Conservation (phyloP, 2,329 filamentous ascomycete genomes). For the Phyllosticta paracitricarpa region DNA sequence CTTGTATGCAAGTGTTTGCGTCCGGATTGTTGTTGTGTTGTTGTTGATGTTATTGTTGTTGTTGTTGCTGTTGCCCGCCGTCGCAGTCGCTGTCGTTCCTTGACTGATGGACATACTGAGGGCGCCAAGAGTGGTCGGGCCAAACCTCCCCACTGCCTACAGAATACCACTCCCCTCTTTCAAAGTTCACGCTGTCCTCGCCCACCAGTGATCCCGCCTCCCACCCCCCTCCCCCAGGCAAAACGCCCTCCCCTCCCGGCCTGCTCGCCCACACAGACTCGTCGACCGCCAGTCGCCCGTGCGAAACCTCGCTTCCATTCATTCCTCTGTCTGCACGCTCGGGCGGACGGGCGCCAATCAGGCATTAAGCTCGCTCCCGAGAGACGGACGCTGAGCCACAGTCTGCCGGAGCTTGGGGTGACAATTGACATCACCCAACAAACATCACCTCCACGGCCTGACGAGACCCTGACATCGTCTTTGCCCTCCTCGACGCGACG, state of each 20-base stretch:
- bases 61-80: not conserved
- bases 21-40: not conserved
- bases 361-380: conserved; percentile 9
- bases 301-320: conserved; percentile 4
- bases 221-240: conserved; percentile 1
- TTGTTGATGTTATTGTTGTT: not conserved
- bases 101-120: not conserved
- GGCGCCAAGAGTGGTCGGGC: not conserved
- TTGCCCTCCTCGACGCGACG: not conserved
- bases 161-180: conserved; percentile 5
- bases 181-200: conserved; percentile 1
- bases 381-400: not conserved
- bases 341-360: conserved; percentile 9
- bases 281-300: not conserved
- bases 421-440: conserved; percentile 6
- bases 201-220: conserved; percentile 1
- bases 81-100: too few species aligned
- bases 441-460: conserved; percentile 1
- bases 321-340: conserved; percentile 4
- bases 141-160: conserved; percentile 5
- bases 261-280: not conserved
- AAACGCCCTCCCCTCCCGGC: conserved; percentile 2
- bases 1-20: not conserved
- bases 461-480: not conserved
- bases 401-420: conserved; percentile 6